A percentile compares a stretch with the other conserved stretches of the same genome.
phyloP scores from a whole-genome alignment of 2,329 filamentous ascomycete genomes.

The Onygenales sp. region DNA sequence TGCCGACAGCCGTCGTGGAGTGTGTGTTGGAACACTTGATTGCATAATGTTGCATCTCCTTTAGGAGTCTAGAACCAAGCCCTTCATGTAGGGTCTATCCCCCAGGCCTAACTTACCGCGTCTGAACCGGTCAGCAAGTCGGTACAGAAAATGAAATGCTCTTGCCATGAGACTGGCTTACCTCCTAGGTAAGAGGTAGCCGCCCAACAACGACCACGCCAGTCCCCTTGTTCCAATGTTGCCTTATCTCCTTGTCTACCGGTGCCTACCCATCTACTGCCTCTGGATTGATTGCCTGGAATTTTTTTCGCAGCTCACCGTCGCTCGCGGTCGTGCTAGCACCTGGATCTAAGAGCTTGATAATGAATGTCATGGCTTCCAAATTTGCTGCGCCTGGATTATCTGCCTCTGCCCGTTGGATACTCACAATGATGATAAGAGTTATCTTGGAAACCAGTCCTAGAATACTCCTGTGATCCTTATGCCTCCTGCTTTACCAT shows the following conservation, averaged over 20 bases:
- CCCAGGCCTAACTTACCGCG: not conserved
- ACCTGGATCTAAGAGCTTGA: constrained; percentile 2
- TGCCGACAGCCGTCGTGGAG: constrained; percentile 23
- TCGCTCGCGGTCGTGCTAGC: constrained; percentile 3
- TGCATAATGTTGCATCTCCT: constrained; percentile 29
- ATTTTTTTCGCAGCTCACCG: constrained; percentile 1
- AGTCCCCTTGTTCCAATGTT: not conserved
- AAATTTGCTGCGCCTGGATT: not conserved
- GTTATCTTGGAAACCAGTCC: constrained; percentile 1
- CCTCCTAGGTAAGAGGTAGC: not conserved
- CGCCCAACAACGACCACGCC: not conserved
- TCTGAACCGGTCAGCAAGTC: constrained; percentile 12
- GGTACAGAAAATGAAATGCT: not conserved
- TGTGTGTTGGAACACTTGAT: constrained; percentile 23
- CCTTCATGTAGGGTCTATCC: constrained; percentile 8
- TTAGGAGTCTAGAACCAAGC: not conserved
- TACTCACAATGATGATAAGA: not conserved
- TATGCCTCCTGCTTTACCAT: not conserved
- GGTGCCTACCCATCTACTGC: not conserved
- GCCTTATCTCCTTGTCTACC: not conserved
- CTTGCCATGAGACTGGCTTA: not conserved
- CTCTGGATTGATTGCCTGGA: not conserved
- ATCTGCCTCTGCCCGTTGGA: not conserved
- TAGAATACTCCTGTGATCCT: not conserved
- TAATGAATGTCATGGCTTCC: not conserved